Conservation (phyloP, 257 asterid genomes). For the Przewalskia tangutica region DNA sequence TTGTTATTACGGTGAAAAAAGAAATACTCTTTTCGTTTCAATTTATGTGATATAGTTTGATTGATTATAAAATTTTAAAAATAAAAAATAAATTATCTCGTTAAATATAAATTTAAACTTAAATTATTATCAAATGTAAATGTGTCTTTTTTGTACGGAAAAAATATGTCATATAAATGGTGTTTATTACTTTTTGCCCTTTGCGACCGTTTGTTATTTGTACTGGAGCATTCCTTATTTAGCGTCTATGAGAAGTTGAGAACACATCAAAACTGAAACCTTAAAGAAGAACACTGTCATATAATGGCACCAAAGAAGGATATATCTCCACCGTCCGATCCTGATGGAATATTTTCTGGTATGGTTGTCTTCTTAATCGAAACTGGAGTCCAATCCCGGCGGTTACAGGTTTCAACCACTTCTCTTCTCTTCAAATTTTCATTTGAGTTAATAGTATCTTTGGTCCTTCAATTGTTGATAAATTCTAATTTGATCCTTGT, state of each 20-base stretch:
- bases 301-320: constrained; percentile 65
- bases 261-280: neutral
- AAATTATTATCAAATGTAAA: too few species aligned
- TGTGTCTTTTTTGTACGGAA: too few species aligned
- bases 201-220: neutral
- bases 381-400: constrained; percentile 54
- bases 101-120: too few species aligned
- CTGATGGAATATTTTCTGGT: constrained; percentile 73
- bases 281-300: neutral
- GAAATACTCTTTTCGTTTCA: too few species aligned
- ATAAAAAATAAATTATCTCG: too few species aligned
- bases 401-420: constrained; percentile 47
- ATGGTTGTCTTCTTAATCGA: constrained; percentile 50
- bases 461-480: too few species aligned
- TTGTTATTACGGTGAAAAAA: too few species aligned
- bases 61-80: too few species aligned
- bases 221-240: neutral
- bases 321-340: constrained; percentile 62
- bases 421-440: neutral
- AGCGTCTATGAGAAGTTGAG: neutral
- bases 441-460: too few species aligned
- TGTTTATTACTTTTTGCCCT: neutral
- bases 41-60: too few species aligned
- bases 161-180: too few species aligned
- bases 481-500: too few species aligned